Base-by-base conservation (phyloP, 2,329 filamentous ascomycete genomes). In the Rhytidhysteron rufulum region DNA sequence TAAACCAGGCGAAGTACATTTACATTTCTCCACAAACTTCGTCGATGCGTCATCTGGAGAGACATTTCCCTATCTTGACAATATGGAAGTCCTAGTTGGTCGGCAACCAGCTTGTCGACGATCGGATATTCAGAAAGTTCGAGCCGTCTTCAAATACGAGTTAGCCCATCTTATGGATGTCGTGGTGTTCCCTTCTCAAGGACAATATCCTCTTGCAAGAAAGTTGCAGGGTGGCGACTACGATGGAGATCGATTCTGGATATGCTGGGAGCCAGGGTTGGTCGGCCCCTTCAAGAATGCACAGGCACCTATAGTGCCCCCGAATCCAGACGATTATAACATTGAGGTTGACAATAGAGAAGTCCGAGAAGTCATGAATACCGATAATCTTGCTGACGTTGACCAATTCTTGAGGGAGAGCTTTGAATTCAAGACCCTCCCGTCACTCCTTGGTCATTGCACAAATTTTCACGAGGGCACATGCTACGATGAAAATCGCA, bases 191-290 rank as follows among this genome's bases (percentile, higher is more conserved):
- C 73, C 86, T 0, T 72, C 70, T 0, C 77, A 75, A 43, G 85
- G 85, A 0, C 57, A 73, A 19, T 67, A 65, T 1, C 78, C 86
- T 0, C 71, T 89, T 0, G 87, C 86, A 0, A 77, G 80, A 7
- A 82, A 83, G 51, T 69, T 91, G 0, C 87, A 85, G 1, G 87
- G 87, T 0, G 87, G 87, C 0, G 87, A 91, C 53, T 91, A 89
- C 46, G 86, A 91, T 49, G 87, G 87, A 0, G 87, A 93, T 46
- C 75, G 69, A n/a, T 74, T 85, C 4, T 90, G 85, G 85, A 66
- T 88, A 0, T 88, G 83, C 53, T 91, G 84, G 83, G 85, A 90
- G 20, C 67, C 71, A 0, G 62, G 67, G 0, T 73, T 93, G 3
- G 83, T 87, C 0, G 51, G 68, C 4, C 79, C 80, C n/a, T 91